Conservation (phyloP, 2,329 filamentous ascomycete genomes). For the Exophiala dermatitidis region DNA sequence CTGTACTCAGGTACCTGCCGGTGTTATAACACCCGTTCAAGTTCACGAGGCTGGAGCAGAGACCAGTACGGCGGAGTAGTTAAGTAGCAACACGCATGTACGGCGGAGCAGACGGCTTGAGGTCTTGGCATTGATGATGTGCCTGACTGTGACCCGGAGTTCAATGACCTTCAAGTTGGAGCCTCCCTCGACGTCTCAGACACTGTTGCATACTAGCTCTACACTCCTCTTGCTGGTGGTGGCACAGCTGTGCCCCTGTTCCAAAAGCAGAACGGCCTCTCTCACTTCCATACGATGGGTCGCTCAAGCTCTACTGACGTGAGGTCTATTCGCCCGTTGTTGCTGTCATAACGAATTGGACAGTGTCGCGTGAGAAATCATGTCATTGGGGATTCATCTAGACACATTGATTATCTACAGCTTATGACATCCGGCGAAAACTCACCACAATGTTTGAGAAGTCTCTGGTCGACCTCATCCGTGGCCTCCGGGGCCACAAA, state of each 20-base stretch:
- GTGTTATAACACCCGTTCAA: too few species aligned
- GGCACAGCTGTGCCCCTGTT: too few species aligned
- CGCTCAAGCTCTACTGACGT: neutral
- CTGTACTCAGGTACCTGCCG: too few species aligned
- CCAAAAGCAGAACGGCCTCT: too few species aligned
- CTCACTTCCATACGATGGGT: too few species aligned
- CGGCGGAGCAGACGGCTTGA: neutral
- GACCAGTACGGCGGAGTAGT: too few species aligned
- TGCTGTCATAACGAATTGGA: neutral
- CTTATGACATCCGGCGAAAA: conserved; percentile 1
- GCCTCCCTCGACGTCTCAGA: too few species aligned
- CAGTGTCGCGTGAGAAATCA: conserved; percentile 15
- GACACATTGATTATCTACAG: neutral
- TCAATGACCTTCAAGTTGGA: neutral
- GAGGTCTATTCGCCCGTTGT: neutral
- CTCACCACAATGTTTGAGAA: conserved; percentile 78
- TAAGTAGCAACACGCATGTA: neutral
- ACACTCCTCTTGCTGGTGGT: too few species aligned
- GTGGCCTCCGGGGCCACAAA: conserved; percentile 90
- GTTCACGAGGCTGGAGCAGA: too few species aligned
- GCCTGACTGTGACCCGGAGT: neutral
- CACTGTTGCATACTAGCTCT: too few species aligned
- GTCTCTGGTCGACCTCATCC: conserved; percentile 96
- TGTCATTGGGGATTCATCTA: conserved; percentile 1
- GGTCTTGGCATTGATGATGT: neutral